These are phyloP conservation scores for Coix lacrymajobi DNA, from an alignment of 176 grass and related monocot genomes.

Conservation along the genomic window DNA sequence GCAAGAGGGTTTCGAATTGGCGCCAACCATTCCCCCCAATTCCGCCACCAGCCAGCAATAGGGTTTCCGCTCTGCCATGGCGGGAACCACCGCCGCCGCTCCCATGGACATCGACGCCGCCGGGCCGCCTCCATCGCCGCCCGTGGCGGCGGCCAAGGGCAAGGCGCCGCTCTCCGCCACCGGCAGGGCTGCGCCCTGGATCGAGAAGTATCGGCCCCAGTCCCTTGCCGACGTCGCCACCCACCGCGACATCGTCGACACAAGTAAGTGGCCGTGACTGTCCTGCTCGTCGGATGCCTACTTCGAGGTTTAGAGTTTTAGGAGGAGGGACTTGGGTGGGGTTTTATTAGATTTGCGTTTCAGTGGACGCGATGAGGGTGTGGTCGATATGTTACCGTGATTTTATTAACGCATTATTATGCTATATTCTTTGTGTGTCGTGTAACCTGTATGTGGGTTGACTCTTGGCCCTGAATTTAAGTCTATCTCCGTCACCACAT, in stretches of 20 bases:
- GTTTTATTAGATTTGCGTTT: not conserved
- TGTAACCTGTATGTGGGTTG: not conserved
- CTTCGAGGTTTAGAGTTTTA: not conserved
- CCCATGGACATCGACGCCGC: constrained; percentile 85
- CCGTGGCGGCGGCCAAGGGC: constrained; percentile 34
- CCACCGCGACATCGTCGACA: constrained; percentile 94
- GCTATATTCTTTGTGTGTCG: not conserved
- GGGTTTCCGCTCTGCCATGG: constrained; percentile 52
- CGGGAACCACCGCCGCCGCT: constrained; percentile 39
- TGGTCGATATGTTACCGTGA: not conserved
- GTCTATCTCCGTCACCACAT: not conserved
- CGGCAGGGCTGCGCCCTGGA: constrained; percentile 80
- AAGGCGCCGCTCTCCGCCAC: constrained; percentile 35
- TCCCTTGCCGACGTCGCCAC: constrained; percentile 91
- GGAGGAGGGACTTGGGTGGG: not conserved
- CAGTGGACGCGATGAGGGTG: not conserved
- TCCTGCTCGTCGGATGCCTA: not conserved
- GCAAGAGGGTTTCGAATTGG: constrained; percentile 49
- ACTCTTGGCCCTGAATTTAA: not conserved
- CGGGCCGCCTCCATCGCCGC: constrained; percentile 4
- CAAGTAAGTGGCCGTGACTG: constrained; percentile 42
- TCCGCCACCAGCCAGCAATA: constrained; percentile 21
- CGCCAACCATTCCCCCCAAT: constrained; percentile 35
- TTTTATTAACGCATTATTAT: not conserved
- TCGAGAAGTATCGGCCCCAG: constrained; percentile 94